Percentiles rank a stretch among this genome's conserved stretches.
Conservation (phyloP, 116 monocot genomes). For the Dioscorea cayenensis region DNA sequence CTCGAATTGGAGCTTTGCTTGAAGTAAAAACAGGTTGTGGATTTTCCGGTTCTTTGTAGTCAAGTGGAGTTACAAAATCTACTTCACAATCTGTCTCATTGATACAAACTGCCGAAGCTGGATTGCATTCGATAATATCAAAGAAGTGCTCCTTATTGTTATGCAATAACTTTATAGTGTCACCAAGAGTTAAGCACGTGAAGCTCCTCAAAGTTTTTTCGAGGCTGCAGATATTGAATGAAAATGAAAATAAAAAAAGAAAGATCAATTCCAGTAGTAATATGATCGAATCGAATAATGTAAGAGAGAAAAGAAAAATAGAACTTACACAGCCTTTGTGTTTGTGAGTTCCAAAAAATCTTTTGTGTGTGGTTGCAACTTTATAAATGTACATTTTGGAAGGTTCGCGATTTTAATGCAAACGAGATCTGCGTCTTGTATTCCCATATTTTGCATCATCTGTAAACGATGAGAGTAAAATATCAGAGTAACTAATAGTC, state of each 20-base stretch:
- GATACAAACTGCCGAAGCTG: slow-evolving; percentile 71
- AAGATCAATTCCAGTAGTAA: too few species aligned
- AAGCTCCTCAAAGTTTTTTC: slow-evolving; percentile 82
- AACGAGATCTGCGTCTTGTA: slow-evolving; percentile 86
- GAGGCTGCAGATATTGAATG: slow-evolving; percentile 36
- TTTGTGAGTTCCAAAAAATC: slow-evolving; percentile 91
- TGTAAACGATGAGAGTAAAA: slow-evolving; percentile 14
- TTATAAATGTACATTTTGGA: slow-evolving; percentile 82
- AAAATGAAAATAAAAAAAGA: too few species aligned
- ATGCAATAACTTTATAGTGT: slow-evolving; percentile 85
- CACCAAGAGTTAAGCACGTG: slow-evolving; percentile 85
- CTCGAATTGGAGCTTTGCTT: slow-evolving; percentile 20
- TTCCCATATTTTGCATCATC: slow-evolving; percentile 97
- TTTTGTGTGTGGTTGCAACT: slow-evolving; percentile 89
- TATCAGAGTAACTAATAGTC: too few species aligned
- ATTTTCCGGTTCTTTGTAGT: slow-evolving; percentile 64
- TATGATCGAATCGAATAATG: neutral
- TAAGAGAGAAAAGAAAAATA: neutral
- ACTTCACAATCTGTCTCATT: slow-evolving; percentile 97
- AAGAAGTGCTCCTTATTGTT: slow-evolving; percentile 90
- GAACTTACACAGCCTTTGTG: slow-evolving; percentile 85
- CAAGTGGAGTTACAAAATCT: slow-evolving; percentile 86
- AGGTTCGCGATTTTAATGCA: slow-evolving; percentile 70
- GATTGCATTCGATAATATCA: slow-evolving; percentile 87
- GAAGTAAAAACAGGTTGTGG: slow-evolving; percentile 21